Conservation (phyloP, 129 eudicot species). For the Lonicera japonica region DNA sequence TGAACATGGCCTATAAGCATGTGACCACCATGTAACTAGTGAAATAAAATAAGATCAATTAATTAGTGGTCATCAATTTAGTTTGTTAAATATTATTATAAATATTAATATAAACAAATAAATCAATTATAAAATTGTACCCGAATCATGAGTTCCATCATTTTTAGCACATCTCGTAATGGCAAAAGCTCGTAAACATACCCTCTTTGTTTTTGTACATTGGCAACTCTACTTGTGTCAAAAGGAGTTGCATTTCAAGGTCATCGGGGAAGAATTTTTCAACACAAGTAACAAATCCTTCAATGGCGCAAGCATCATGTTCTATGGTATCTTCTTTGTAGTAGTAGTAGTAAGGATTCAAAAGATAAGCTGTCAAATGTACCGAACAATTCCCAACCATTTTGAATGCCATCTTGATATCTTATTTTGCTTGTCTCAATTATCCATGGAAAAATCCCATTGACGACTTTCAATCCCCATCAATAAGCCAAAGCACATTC, state of each 20-base stretch:
- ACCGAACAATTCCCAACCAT: no score
- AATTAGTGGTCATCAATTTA: no score
- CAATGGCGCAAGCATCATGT: not conserved
- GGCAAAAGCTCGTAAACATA: not conserved
- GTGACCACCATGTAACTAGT: no score
- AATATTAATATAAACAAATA: no score
- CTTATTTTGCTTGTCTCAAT: not conserved
- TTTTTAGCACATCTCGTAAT: no score
- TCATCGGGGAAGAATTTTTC: not conserved
- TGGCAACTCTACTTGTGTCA: not conserved
- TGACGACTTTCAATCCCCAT: conserved; percentile 11
- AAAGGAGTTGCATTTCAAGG: not conserved
- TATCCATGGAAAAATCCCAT: conserved; percentile 13
- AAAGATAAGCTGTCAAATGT: not conserved
- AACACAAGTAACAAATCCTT: not conserved
- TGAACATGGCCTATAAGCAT: no score
- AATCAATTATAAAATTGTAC: no score
- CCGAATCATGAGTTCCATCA: no score
- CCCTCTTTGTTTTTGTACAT: not conserved
- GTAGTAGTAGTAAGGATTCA: conserved; percentile 1
- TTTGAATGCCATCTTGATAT: no score
- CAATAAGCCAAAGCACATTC: conserved; percentile 7
- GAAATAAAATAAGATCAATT: no score
- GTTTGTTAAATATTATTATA: no score
- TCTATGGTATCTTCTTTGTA: not conserved